Evolutionary conservation across 306 rosid genomes (phyloP).

Genomic region (Trichosanthes truncata): DNA sequence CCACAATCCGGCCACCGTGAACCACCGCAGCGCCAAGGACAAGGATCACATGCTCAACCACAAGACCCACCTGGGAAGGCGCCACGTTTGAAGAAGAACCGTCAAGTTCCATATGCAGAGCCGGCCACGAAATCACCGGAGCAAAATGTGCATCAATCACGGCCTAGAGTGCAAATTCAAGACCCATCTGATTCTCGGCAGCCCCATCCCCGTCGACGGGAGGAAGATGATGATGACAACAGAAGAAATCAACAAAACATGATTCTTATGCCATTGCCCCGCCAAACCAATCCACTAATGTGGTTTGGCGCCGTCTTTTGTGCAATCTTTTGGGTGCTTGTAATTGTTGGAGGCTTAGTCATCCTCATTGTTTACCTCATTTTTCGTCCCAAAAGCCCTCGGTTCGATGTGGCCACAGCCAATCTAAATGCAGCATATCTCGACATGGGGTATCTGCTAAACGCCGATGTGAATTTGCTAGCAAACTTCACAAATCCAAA

Average conservation of each 20-base stretch:
- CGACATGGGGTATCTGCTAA: constrained; percentile 78
- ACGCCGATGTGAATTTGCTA: constrained; percentile 71
- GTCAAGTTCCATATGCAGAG: background rate
- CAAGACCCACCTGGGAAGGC: constrained; percentile 7
- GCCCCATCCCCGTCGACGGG: background rate
- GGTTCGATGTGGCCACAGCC: constrained; percentile 50
- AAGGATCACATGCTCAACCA: background rate
- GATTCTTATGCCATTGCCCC: constrained; percentile 7
- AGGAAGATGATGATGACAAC: background rate
- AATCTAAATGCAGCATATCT: constrained; percentile 80
- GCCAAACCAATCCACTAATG: constrained; percentile 20
- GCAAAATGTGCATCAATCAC: background rate
- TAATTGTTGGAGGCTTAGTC: constrained; percentile 63
- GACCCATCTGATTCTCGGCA: background rate
- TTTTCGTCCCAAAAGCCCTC: constrained; percentile 71
- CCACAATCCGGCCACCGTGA: background rate
- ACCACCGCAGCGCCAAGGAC: background rate
- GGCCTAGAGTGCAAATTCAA: background rate
- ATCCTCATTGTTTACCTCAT: constrained; percentile 74
- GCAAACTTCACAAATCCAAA: constrained; percentile 89
- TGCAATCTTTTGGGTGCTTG: constrained; percentile 60
- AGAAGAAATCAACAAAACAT: background rate
- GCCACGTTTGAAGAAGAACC: background rate
- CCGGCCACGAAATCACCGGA: background rate
- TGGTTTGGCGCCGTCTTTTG: constrained; percentile 63